Evolutionary conservation across 305 asterid species (phyloP), one percentile per base, ranked within the genome.

Genomic region (Rubia occidens): DNA sequence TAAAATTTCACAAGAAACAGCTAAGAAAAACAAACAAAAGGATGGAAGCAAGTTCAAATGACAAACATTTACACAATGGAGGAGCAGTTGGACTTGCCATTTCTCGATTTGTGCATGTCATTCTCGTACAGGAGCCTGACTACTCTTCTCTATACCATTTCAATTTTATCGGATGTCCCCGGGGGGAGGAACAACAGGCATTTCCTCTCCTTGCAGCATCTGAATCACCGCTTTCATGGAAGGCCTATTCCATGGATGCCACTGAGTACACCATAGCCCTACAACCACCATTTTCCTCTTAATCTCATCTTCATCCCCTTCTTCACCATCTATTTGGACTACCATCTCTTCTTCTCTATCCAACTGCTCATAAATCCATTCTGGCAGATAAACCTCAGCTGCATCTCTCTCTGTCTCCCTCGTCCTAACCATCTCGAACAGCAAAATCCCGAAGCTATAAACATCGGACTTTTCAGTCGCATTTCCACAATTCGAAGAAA

Each of bases 401-500:
- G 53, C 75, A 8, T 35, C 65, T 1, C 53, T 54, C 43, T 56
- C 18, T 42, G 68, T 67, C 35, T 72, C 80, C 72, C 74, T 63
- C 5, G 88, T 89, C 4, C 90, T 82, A 11, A 77, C 78, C 66
- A 85, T 77, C 37, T 82, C 81, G 61, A 84, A 78, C 71, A 83
- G 60, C 60, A 83, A 15, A 88, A 83, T 82, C 9, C 88, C 91
- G 8, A 83, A 84, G 62, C 90, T 82, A 71, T 84, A 86, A 55
- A 79, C 82, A 74, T 86, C 87, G 47, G 85, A 82, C 71, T 85
- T 83, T 51, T 75, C 70, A 1, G 88, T 76, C 13, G 81, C 78
- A 32, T 60, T 73, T 18, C 82, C 85, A 5, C 39, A 86, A 76
- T 85, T 89, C 68, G 95, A 80, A 0, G 96, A 89, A 74, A 89